Evolutionary conservation across 2,329 filamentous ascomycete genomes (phyloP).

Genomic region (Cytospora schulzeri): DNA sequence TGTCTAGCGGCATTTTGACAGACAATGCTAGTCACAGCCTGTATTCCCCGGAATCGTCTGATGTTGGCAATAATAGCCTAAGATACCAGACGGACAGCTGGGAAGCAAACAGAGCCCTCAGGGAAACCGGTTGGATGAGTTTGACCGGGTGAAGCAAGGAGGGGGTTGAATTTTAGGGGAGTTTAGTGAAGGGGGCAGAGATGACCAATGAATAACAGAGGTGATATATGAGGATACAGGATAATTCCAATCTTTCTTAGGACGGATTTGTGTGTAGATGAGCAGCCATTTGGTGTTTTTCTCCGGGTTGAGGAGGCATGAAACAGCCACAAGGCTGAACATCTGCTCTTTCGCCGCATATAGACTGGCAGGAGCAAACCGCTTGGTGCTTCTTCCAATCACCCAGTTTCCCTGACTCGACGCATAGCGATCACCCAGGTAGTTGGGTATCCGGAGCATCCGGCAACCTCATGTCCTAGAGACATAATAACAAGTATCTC

Average conservation of each 20-base stretch:
- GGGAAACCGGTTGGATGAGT: not conserved
- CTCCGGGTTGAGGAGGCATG: not conserved
- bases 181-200: not conserved
- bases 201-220: not conserved
- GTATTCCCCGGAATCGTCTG: not conserved
- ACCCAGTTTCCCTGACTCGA: not conserved
- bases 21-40: not conserved
- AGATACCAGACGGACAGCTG: not conserved
- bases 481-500: not conserved
- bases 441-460: not conserved
- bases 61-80: not conserved
- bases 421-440: not conserved
- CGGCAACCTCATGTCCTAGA: not conserved
- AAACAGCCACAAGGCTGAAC: not conserved
- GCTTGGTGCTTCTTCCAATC: constrained; percentile 5
- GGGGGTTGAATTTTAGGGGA: not conserved
- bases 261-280: not conserved
- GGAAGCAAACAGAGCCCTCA: not conserved
- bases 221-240: not conserved
- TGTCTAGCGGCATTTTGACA: constrained; percentile 21
- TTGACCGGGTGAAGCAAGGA: not conserved
- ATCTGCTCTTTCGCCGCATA: not conserved
- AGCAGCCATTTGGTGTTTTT: not conserved
- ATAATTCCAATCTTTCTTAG: not conserved
- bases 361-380: constrained; percentile 3